Conservation (phyloP, 768 basidiomycete species). For the Boletus rufocinnamomeus region DNA sequence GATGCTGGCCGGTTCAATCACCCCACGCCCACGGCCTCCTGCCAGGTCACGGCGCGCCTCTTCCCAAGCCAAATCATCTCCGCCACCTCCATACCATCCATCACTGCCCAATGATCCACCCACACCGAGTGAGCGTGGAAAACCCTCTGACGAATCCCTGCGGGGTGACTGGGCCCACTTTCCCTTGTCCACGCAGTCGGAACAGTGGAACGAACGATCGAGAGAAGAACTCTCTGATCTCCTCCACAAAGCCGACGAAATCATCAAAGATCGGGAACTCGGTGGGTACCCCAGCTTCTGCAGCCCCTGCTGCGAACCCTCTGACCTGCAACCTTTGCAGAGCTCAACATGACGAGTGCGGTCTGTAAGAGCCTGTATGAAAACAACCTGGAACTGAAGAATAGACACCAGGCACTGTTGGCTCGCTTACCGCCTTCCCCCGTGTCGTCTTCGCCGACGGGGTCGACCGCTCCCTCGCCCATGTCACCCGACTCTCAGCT, state of each 20-base stretch:
- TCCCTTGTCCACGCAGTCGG: conserved; percentile 33
- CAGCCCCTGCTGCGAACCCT: conserved; percentile 5
- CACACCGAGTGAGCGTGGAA: conserved; percentile 34
- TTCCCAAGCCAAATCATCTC: conserved; percentile 39
- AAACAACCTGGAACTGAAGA: conserved; percentile 66
- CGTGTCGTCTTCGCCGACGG: conserved; percentile 34
- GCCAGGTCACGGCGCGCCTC: conserved; percentile 60
- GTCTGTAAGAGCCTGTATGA: conserved; percentile 71
- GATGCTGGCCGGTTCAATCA: conserved; percentile 43
- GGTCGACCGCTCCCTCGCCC: conserved; percentile 26
- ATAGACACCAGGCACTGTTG: conserved; percentile 70
- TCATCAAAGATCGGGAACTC: conserved; percentile 76
- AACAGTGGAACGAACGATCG: conserved; percentile 66
- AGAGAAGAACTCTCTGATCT: conserved; percentile 71
- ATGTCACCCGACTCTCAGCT: conserved; percentile 29
- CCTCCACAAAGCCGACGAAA: conserved; percentile 67
- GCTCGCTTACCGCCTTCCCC: conserved; percentile 59
- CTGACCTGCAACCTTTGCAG: conserved; percentile 36
- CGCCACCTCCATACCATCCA: conserved; percentile 61
- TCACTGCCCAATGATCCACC: conserved; percentile 35
- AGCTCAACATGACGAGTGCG: conserved; percentile 67
- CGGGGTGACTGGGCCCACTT: conserved; percentile 14
- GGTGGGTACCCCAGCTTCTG: conserved; percentile 47
- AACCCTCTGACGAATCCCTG: conserved; percentile 33
- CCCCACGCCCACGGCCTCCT: conserved; percentile 68